These are phyloP conservation scores for Euphorbia celastroides DNA, from an alignment of 441 rosid species.

Conservation along the genomic window DNA sequence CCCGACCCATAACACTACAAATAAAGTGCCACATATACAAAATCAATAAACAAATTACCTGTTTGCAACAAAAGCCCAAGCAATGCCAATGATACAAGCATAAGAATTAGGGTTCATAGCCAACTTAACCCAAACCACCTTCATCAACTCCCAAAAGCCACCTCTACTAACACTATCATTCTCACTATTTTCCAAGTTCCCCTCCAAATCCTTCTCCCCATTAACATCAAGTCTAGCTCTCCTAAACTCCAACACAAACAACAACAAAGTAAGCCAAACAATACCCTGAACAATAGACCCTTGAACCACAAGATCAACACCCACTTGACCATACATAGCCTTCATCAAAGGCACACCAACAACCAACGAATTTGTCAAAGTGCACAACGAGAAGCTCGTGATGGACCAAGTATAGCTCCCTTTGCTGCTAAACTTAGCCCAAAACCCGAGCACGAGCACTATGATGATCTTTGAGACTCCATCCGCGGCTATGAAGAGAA, in stretches of 20 bases:
- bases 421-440: slow-evolving; percentile 71
- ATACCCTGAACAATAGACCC: slow-evolving; percentile 69
- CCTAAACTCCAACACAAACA: slow-evolving; percentile 67
- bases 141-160: slow-evolving; percentile 55
- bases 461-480: slow-evolving; percentile 62
- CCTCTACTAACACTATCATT: not conserved
- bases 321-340: slow-evolving; percentile 80
- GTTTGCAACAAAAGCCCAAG: slow-evolving; percentile 77
- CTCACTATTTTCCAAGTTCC: not conserved
- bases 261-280: slow-evolving; percentile 62
- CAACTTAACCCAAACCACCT: slow-evolving; percentile 58
- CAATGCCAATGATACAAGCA: slow-evolving; percentile 76
- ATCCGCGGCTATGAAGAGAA: slow-evolving; percentile 65
- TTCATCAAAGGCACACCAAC: slow-evolving; percentile 73
- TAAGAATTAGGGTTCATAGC: slow-evolving; percentile 79
- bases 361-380: slow-evolving; percentile 71
- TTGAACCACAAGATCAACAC: slow-evolving; percentile 78
- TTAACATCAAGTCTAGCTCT: slow-evolving; percentile 31
- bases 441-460: slow-evolving; percentile 50
- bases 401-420: slow-evolving; percentile 86
- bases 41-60: slow-evolving; percentile 34
- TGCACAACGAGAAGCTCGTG: slow-evolving; percentile 72
- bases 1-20: no score
- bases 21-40: no score
- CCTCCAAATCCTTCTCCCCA: slow-evolving; percentile 27